Conservation (phyloP, 345 rosid species). For the Sapria himalayana region DNA sequence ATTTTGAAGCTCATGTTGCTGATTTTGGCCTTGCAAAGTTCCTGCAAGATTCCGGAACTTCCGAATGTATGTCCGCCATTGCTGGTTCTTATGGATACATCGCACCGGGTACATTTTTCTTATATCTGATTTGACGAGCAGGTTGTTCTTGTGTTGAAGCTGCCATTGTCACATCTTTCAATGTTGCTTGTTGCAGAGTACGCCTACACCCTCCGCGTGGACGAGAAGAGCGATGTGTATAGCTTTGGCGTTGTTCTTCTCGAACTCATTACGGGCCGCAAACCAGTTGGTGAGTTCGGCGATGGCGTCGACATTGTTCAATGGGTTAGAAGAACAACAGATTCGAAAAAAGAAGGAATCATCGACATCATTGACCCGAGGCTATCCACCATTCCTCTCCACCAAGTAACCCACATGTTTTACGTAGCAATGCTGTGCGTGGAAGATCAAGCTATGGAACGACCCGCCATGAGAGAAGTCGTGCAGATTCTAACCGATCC, state of each 20-base stretch:
- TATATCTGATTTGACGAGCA: constrained; percentile 4
- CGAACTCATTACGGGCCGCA: constrained; percentile 66
- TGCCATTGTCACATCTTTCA: not conserved
- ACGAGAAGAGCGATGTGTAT: constrained; percentile 96
- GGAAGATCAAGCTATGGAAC: constrained; percentile 89
- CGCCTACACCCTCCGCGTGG: constrained; percentile 89
- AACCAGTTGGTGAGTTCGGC: constrained; percentile 92
- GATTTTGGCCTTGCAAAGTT: constrained; percentile 90
- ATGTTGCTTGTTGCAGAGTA: constrained; percentile 34
- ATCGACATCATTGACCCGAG: constrained; percentile 65
- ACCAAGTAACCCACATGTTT: constrained; percentile 79
- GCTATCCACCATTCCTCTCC: constrained; percentile 62
- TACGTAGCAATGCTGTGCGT: constrained; percentile 93
- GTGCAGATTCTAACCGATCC: constrained; percentile 88
- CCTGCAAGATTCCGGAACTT: constrained; percentile 77
- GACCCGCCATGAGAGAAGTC: constrained; percentile 97
- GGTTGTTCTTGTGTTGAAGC: not conserved
- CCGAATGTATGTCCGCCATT: constrained; percentile 92
- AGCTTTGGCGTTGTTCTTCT: constrained; percentile 87
- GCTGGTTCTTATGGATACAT: constrained; percentile 95
- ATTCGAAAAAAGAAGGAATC: constrained; percentile 70
- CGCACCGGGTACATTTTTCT: constrained; percentile 47
- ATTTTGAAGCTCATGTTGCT: constrained; percentile 82
- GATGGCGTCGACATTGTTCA: constrained; percentile 97
- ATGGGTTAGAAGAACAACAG: constrained; percentile 81